Evolutionary conservation across 1,284 basidiomycete species (phyloP), one percentile per base, ranked within the genome.

Genomic region (Tetrapyrgos nigripes): DNA sequence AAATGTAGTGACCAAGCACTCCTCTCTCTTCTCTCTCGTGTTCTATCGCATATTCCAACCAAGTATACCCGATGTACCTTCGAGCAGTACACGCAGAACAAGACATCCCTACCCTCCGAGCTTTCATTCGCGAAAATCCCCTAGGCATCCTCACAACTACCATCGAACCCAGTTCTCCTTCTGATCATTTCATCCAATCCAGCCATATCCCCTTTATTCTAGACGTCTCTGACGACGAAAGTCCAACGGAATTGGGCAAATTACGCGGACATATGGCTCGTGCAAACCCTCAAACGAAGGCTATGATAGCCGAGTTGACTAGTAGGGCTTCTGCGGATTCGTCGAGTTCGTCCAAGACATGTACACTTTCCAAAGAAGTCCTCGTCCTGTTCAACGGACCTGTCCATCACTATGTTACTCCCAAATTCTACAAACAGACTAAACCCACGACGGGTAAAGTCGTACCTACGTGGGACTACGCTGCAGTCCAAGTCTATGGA

Each of bases 131-230:
- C n/a, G 55, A 63, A 3, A 68, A 76, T 61, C 78, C 77, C 2
- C 70, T 80, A 0, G 79, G 78, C 0, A 65, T 77, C 21, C 65
- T 80, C 53, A 68, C 80, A 27, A 65, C 62, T 2, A 55, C 62
- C 2, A 73, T 79, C 63, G 62, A 68, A 1, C n/a, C n/a, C n/a
- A n/a, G n/a, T n/a, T 68, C 69, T 19, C 54, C 71, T 3, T 40
- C 37, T 1, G 45, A 62, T 23, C 60, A 74, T 1, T 69, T 72
- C n/a, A 56, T 81, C 24, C 78, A 80, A 58, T 71, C 73, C 23
- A 71, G 72, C 9, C 78, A 81, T 61, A 72, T 79, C 55, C 79
- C 79, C 2, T 81, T 71, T 61, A 61, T 79, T 14, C 66, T 81
- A 35, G 75, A 78, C 43, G 24, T 65, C 1, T 45, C 62, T 3